Base-by-base conservation (phyloP, 2,329 filamentous ascomycete species). In the Botryosphaeria agaves region DNA sequence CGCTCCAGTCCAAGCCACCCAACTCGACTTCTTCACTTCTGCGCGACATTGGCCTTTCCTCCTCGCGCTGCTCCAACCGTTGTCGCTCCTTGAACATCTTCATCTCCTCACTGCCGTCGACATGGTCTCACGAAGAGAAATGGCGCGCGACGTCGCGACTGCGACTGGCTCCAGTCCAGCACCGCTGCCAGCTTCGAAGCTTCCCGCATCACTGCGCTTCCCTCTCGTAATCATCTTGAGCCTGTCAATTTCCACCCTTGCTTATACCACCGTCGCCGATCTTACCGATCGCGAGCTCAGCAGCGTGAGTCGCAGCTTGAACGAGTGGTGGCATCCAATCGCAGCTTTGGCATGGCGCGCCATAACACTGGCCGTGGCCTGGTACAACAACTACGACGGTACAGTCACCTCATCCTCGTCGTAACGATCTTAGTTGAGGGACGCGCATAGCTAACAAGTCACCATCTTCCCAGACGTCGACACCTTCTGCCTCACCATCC, bases 351-450 rank as follows among this genome's bases (percentile, higher is more conserved):
- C 42, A 7, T 68, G 61, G 59, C 64, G 80, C 69, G 49, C 59
- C 21, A 51, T 72, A 28, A 75, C 84, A 49, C 61, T 92, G 31
- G 70, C 62, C 15, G 46, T 85, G 28, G 76, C 70, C 28, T 93
- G 83, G 82, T 69, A 68, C 42, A 61, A 72, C 26, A 64, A 73
- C 38, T 80, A 78, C 48, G 82, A 91, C 51, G 72, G 77, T 55
- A 64, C 9, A 30, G 15, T 12, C 12, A 3, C 21, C 21, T 7
- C 9, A 4, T 23, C 21, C 19, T 21, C 20, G 8, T 3, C 8
- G 20, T 8, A 23, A 23, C 20, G 8, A 23, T 23, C 8, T 23
- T 12, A 23, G 12, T 23, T 3, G 8, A 23, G 8, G 20, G 20
- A 23, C 59, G 78, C 30, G 68, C 67, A 7, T 64, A 70, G 28